Evolutionary conservation across 768 basidiomycete species (phyloP).

Genomic region (Mycena rebaudengoi): DNA sequence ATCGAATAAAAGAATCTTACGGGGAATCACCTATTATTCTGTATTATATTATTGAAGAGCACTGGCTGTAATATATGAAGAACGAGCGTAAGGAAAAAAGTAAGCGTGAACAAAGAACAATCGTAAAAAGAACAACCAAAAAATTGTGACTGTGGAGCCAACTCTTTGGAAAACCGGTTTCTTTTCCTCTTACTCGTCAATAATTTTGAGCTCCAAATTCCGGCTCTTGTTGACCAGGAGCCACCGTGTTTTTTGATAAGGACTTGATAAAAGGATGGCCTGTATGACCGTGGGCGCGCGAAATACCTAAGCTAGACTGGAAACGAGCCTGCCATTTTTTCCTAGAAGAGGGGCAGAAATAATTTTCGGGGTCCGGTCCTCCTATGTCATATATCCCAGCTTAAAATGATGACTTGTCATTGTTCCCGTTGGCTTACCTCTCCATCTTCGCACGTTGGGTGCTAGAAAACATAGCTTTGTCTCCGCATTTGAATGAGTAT

Average conservation of each 20-base stretch:
- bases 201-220: background rate
- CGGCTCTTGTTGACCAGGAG: background rate
- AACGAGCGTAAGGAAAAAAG: no score
- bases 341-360: background rate
- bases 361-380: background rate
- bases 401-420: no score
- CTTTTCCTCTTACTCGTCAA: background rate
- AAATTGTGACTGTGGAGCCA: no score
- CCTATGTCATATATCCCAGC: background rate
- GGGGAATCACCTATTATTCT: no score
- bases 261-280: background rate
- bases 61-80: no score
- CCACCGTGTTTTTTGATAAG: background rate
- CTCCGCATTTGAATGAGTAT: no score
- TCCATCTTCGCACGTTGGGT: background rate
- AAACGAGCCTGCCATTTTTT: conserved; percentile 1
- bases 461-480: no score
- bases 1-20: no score
- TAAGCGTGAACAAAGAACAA: no score
- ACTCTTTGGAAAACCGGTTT: no score
- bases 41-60: no score
- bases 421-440: background rate
- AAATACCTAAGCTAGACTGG: background rate
- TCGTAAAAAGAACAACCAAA: no score
- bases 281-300: background rate